Evolutionary conservation across 2,329 filamentous ascomycete species (phyloP), one percentile per base, ranked within the genome.

Genomic region (Teratosphaeria viscida): DNA sequence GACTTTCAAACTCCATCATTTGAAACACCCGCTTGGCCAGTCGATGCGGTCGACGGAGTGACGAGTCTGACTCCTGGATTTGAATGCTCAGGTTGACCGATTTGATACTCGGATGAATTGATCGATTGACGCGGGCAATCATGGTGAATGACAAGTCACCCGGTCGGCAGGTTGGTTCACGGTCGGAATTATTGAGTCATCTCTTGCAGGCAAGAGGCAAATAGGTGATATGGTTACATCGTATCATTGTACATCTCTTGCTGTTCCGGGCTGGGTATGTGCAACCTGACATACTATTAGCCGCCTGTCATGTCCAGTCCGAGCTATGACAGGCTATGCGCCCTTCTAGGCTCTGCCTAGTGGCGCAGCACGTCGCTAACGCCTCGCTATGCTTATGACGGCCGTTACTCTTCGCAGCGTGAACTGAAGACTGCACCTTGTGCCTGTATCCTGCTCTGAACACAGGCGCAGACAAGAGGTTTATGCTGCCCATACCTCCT

Each of bases 401-500:
- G 11, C 37, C 37, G 3, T 16, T 12, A 39, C 16, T 11, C 12
- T 11, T 16, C 16, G 37, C 37, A 39, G 37, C 37, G 16, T 39
- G 11, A 12, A 39, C 5, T 39, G 1, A 39, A 39, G 37, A 11
- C 29, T 32, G 29, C 29, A 32, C 29, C 29, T 5, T 32, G 29
- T 32, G 29, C 29, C 29, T 1, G 4, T 32, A 32, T 32, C 29
- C 29, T 32, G 29, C 29, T 2, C 29, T 32, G 29, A 32, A 32
- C 29, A 32, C 11, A 43, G 37, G 37, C 37, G 37, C 37, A 43
- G 3, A 14, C 11, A 49, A n/a, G 8, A 11, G n/a, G n/a, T 1
- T 23, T 65, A 92, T 65, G 90, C 88, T 63, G 92, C 92, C 92
- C 92, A 97, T 49, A 97, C 91, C 75, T 96, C 92, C 79, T 95